Conservation (phyloP, 2,329 filamentous ascomycete genomes). For the Colletotrichum tanaceti region DNA sequence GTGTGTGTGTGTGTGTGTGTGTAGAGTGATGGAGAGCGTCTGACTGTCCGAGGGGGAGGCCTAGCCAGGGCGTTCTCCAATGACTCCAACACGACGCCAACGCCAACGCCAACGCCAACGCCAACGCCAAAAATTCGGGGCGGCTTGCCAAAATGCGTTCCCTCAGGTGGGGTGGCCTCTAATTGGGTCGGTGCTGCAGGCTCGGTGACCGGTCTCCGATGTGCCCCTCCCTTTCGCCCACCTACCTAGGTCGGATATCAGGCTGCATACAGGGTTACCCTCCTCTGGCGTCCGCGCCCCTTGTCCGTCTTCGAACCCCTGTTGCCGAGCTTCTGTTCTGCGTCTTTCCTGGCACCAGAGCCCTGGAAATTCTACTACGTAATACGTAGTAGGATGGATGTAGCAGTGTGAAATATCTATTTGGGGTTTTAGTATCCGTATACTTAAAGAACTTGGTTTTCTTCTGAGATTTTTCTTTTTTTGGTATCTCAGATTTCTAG, state of each 20-base stretch:
- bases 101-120: not conserved
- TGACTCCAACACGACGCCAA: slow-evolving; percentile 5
- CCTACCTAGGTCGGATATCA: slow-evolving; percentile 7
- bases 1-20: not conserved
- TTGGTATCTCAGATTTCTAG: not conserved
- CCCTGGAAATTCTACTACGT: slow-evolving; percentile 12
- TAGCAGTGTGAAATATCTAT: slow-evolving; percentile 19
- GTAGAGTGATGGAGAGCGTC: not conserved
- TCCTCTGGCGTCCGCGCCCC: not conserved
- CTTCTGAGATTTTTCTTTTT: not conserved
- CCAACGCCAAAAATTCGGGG: slow-evolving; percentile 14
- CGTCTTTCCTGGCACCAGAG: slow-evolving; percentile 21
- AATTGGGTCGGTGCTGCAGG: slow-evolving; percentile 34
- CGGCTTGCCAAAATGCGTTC: slow-evolving; percentile 21
- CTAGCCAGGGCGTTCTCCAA: not conserved
- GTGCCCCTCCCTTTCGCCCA: slow-evolving; percentile 18
- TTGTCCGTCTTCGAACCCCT: slow-evolving; percentile 1
- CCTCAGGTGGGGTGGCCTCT: slow-evolving; percentile 23
- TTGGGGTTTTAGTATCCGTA: not conserved
- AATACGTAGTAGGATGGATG: slow-evolving; percentile 7
- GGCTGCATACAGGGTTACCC: not conserved
- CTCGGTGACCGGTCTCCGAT: slow-evolving; percentile 38
- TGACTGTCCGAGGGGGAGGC: not conserved
- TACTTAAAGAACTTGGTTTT: not conserved
- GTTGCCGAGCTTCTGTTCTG: slow-evolving; percentile 17